Conservation (phyloP, 2,329 filamentous ascomycete genomes). For the Neurospora sp. region DNA sequence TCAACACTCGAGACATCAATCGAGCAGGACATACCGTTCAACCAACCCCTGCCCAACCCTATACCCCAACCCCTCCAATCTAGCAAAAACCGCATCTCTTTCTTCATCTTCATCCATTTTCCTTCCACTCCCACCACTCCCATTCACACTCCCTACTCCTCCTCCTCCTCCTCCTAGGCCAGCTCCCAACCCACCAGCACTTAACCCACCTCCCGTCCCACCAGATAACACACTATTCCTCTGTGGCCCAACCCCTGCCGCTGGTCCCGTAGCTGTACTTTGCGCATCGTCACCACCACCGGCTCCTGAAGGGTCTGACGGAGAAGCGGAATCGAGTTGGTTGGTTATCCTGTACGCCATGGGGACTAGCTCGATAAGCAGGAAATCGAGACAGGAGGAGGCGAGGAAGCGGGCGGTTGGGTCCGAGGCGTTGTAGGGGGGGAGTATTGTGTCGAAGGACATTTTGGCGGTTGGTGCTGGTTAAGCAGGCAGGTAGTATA, state of each 20-base stretch:
- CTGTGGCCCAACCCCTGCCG: background rate
- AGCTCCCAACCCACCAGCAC: background rate
- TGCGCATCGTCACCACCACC: conserved; percentile 14
- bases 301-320: conserved; percentile 15
- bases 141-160: background rate
- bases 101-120: conserved; percentile 66
- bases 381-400: conserved; percentile 82
- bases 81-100: conserved; percentile 73
- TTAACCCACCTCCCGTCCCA: background rate
- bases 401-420: conserved; percentile 67
- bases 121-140: conserved; percentile 7
- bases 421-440: conserved; percentile 63
- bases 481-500: background rate
- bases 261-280: conserved; percentile 7
- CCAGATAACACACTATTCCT: background rate
- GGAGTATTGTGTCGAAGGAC: conserved; percentile 64
- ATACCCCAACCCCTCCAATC: conserved; percentile 79
- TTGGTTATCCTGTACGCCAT: conserved; percentile 80
- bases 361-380: conserved; percentile 93
- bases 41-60: conserved; percentile 86
- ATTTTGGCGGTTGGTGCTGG: conserved; percentile 30
- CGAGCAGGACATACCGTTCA: conserved; percentile 55
- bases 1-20: background rate
- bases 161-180: background rate
- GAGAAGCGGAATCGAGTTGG: conserved; percentile 49